These are phyloP conservation scores for Zoysia pacifica DNA, from an alignment of 176 grass and related monocot species.

Conservation along the genomic window DNA sequence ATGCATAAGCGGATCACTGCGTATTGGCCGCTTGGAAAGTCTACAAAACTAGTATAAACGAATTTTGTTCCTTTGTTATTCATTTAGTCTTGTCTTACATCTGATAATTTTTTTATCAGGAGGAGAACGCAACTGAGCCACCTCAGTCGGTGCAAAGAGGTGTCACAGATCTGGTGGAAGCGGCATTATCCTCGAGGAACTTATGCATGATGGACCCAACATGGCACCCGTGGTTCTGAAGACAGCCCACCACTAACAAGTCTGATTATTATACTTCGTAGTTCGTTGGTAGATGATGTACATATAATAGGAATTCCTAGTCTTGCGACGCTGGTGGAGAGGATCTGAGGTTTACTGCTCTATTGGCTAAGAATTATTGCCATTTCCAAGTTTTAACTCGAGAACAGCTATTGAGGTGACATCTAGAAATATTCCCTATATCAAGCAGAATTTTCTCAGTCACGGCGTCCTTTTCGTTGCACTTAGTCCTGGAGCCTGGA, in stretches of 20 bases:
- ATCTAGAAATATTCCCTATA: no score
- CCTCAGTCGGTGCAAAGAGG: conserved; percentile 92
- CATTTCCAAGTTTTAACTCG: no score
- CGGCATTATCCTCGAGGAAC: conserved; percentile 75
- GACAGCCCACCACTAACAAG: not conserved
- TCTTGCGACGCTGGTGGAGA: not conserved
- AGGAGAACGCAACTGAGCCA: conserved; percentile 77
- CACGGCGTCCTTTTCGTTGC: no score
- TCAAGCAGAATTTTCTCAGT: no score
- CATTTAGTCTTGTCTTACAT: not conserved
- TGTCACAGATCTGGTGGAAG: conserved; percentile 81
- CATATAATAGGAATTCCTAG: conserved; percentile 34
- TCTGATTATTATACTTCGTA: not conserved
- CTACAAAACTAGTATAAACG: not conserved
- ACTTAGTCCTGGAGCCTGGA: no score
- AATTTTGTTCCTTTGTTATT: not conserved
- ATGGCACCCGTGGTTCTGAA: conserved; percentile 99
- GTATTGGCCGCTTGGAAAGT: not conserved
- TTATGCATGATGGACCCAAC: conserved; percentile 99
- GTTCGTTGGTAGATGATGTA: conserved; percentile 31
- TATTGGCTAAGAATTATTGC: not conserved
- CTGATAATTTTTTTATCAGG: conserved; percentile 48
- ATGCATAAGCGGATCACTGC: not conserved
- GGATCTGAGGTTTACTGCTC: no score
- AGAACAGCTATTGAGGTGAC: no score